Evolutionary conservation across 257 asterid genomes (phyloP).

Genomic region (Ajuga chamaepitys): DNA sequence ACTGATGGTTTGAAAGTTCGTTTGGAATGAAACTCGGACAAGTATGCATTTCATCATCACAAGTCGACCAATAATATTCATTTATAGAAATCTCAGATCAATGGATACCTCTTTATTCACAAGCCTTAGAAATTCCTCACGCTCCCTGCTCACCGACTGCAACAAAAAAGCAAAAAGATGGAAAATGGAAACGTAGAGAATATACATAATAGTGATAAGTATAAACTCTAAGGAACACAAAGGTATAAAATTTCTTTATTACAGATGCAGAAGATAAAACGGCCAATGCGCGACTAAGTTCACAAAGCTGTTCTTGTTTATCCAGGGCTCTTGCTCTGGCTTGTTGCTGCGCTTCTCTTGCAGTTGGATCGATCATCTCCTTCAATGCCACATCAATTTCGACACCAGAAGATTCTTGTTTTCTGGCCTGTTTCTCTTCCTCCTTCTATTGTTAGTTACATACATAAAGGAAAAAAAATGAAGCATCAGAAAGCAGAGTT

Average conservation of each 20-base stretch:
- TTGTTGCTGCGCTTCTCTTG: slow-evolving; percentile 62
- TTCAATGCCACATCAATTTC: slow-evolving; percentile 64
- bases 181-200: slow-evolving; percentile 4
- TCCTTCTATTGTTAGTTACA: slow-evolving; percentile 51
- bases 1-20: background rate
- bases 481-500: slow-evolving; percentile 8
- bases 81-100: background rate
- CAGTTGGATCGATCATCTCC: slow-evolving; percentile 55
- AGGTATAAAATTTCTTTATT: slow-evolving; percentile 19
- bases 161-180: slow-evolving; percentile 10
- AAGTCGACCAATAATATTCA: slow-evolving; percentile 3
- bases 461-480: background rate
- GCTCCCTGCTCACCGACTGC: slow-evolving; percentile 91
- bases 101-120: slow-evolving; percentile 76
- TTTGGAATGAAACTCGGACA: background rate
- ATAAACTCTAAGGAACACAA: slow-evolving; percentile 9
- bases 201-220: background rate
- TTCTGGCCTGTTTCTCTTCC: slow-evolving; percentile 55
- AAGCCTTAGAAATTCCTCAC: slow-evolving; percentile 79
- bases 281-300: slow-evolving; percentile 84
- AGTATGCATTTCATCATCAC: background rate
- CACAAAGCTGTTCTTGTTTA: slow-evolving; percentile 75
- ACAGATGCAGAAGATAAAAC: slow-evolving; percentile 91
- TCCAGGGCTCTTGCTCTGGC: slow-evolving; percentile 76
- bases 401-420: slow-evolving; percentile 34